A percentile compares a stretch with the other conserved stretches of the same genome.
These are phyloP conservation scores for Phyllosticta citribraziliensis DNA, from an alignment of 2,329 filamentous ascomycete genomes.

Conservation along the genomic window DNA sequence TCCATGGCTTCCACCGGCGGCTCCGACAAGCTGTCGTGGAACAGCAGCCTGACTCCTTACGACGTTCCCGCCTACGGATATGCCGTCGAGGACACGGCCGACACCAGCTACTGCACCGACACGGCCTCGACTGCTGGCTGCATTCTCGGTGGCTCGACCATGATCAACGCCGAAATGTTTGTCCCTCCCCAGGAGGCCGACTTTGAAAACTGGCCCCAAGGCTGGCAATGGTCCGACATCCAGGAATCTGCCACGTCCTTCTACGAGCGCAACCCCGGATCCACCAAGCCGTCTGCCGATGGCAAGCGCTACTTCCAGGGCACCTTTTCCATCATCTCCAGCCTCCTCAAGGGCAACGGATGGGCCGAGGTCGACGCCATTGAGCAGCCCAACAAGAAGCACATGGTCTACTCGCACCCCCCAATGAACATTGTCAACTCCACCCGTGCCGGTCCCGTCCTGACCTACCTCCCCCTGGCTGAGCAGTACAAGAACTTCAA, in stretches of 20 bases:
- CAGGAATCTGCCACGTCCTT: slow-evolving; percentile 14
- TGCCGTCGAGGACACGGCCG: slow-evolving; percentile 16
- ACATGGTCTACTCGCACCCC: slow-evolving; percentile 14
- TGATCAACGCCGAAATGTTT: slow-evolving; percentile 27
- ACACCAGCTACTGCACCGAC: slow-evolving; percentile 26
- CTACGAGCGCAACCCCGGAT: slow-evolving; percentile 18
- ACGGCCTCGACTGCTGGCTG: slow-evolving; percentile 28
- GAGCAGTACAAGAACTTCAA: slow-evolving; percentile 15
- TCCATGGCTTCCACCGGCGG: slow-evolving; percentile 26
- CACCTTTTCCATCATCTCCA: slow-evolving; percentile 15
- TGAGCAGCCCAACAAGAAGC: slow-evolving; percentile 16
- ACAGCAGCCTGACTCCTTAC: slow-evolving; percentile 27
- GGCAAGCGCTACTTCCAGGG: slow-evolving; percentile 17
- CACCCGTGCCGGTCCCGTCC: slow-evolving; percentile 16
- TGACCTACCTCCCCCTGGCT: slow-evolving; percentile 16
- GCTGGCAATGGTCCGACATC: slow-evolving; percentile 17
- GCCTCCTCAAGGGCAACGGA: slow-evolving; percentile 14
- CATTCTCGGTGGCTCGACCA: slow-evolving; percentile 29
- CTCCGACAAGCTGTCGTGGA: slow-evolving; percentile 22
- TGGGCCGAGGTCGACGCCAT: slow-evolving; percentile 16
- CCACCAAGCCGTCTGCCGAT: slow-evolving; percentile 14
- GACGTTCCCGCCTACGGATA: slow-evolving; percentile 29
- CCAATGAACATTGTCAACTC: slow-evolving; percentile 11
- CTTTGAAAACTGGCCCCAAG: slow-evolving; percentile 19
- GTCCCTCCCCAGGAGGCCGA: slow-evolving; percentile 24